phyloP scores from a whole-genome alignment of 306 rosid genomes.

The Styphnolobium japonicum region DNA sequence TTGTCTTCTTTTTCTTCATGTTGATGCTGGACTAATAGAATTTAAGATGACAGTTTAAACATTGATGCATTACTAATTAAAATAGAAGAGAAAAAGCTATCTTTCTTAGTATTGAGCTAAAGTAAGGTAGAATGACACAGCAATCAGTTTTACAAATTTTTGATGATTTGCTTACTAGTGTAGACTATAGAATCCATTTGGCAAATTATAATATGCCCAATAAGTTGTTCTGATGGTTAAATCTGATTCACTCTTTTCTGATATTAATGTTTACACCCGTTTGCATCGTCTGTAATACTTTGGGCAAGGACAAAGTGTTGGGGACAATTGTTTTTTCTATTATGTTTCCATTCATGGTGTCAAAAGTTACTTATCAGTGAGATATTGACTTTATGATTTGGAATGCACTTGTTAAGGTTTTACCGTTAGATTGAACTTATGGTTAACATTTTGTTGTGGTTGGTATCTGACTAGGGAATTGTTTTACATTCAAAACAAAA shows the following conservation, averaged over 20 bases:
- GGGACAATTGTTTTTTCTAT: slow-evolving; percentile 1
- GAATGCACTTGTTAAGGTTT: slow-evolving; percentile 19
- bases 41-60: too few relatives aligned
- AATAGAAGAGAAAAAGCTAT: too few relatives aligned
- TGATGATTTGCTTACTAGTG: too few relatives aligned
- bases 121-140: too few relatives aligned
- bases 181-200: not conserved
- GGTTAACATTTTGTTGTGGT: slow-evolving; percentile 2
- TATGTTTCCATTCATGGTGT: not conserved
- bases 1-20: too few relatives aligned
- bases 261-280: not conserved
- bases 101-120: too few relatives aligned
- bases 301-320: slow-evolving; percentile 10
- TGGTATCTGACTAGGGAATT: slow-evolving; percentile 2
- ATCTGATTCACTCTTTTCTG: not conserved
- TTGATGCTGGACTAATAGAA: too few relatives aligned
- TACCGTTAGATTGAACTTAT: slow-evolving; percentile 15
- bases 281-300: not conserved
- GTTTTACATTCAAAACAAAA: not conserved
- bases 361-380: not conserved
- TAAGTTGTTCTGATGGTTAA: not conserved
- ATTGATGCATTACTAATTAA: too few relatives aligned
- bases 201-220: not conserved
- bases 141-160: too few relatives aligned
- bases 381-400: not conserved